Evolutionary conservation across 805 yeast species (phyloP).

Genomic region (Huiozyma sinensis): DNA sequence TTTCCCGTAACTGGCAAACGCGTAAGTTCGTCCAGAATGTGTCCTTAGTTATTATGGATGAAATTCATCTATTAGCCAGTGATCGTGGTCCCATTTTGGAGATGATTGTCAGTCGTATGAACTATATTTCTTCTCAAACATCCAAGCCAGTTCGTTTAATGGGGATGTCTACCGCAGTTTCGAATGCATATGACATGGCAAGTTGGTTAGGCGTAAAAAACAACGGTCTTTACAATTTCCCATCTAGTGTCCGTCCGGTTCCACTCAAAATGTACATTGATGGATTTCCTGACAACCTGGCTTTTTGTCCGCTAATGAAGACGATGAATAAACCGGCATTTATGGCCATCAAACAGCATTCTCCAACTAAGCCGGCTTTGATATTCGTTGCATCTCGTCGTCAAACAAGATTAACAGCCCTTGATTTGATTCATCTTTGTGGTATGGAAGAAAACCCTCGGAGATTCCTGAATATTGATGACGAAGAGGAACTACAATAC

Average conservation of each 20-base stretch:
- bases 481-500: constrained; percentile 70
- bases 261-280: constrained; percentile 82
- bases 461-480: constrained; percentile 60
- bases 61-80: constrained; percentile 91
- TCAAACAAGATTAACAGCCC: constrained; percentile 81
- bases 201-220: constrained; percentile 84
- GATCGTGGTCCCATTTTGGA: constrained; percentile 97
- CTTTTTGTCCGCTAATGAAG: constrained; percentile 68
- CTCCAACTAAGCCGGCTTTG: constrained; percentile 90
- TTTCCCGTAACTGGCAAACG: constrained; percentile 78
- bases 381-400: constrained; percentile 92
- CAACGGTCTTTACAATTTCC: constrained; percentile 90
- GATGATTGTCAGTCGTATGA: constrained; percentile 86
- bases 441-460: constrained; percentile 45
- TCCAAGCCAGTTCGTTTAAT: constrained; percentile 81
- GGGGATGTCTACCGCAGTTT: constrained; percentile 89
- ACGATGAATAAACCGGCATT: constrained; percentile 71
- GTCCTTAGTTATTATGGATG: constrained; percentile 83
- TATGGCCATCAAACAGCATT: constrained; percentile 84
- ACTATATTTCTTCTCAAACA: constrained; percentile 44
- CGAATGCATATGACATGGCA: constrained; percentile 87
- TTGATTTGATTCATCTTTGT: constrained; percentile 62
- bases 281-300: constrained; percentile 73
- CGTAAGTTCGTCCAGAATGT: constrained; percentile 82
- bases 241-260: constrained; percentile 85